Base-by-base conservation (phyloP, 306 rosid genomes). In the Bauhinia variegata region DNA sequence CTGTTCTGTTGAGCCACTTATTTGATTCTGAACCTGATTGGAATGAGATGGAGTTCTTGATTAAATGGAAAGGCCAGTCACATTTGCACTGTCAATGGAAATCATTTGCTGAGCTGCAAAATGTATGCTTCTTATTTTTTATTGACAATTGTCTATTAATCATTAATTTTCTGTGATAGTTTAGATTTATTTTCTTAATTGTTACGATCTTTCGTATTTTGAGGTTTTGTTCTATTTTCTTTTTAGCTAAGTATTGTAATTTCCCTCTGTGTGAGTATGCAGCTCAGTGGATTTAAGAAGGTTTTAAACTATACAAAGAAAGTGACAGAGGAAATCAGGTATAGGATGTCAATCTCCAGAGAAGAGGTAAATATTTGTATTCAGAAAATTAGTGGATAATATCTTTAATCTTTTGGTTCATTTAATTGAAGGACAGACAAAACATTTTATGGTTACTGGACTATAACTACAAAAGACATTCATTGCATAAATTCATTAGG, bases 71-170 rank as follows among this genome's bases (percentile, higher is more conserved):
- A 82, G 97, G 99, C 79, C 97, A 86, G 49, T 95, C 99, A 34
- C 99, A 95, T 88, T 81, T 95, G 84, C 99, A 95, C 67, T 95
- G 99, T 76, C 96, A 88, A 49, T 95, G 99, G 99, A 95, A 88
- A 78, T 79, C 96, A 52, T 85, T 90, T 61, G 79, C 86, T n/a
- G 99, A 95, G 87, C 86, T 95, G 65, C 99, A 95, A 80, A 80
- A 85, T 60, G 99, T 95, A 91, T 76, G 88, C 36, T 68, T 71
- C 55, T 60, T 36, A 18, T 44, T 65, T n/a, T 60, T 73, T 65
- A 8, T 54, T 64, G 46, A 56, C 70, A 73, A 15, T 70, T 77
- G 6, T 67, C 73, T 47, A 8, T 65, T n/a, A 32, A 5, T 4
- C 18, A 54, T 17, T 43, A 11, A 72, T 13, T 47, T 13, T 38